Conservation (phyloP, 75 land plant species). For the Cupressus sempervirens region DNA sequence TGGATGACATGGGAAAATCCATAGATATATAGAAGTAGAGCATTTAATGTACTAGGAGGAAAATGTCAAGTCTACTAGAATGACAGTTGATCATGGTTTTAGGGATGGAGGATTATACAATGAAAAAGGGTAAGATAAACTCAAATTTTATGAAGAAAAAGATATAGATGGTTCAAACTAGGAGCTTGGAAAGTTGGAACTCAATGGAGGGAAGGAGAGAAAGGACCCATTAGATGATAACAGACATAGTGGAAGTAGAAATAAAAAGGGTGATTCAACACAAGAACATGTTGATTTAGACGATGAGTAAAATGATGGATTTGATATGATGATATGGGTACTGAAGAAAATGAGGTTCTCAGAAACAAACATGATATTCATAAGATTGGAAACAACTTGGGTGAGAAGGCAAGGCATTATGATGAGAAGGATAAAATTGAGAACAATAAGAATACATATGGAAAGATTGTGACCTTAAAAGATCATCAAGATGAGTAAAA, state of each 20-base stretch:
- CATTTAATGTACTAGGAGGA: background rate
- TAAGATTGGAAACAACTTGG: background rate
- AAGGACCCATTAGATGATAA: background rate
- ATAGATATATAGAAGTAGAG: background rate
- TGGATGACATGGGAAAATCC: too few species aligned
- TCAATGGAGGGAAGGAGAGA: conserved; percentile 2
- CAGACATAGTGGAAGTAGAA: conserved; percentile 10
- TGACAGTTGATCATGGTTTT: background rate
- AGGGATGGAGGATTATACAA: conserved; percentile 50
- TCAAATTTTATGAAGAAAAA: conserved; percentile 53
- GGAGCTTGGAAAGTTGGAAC: background rate
- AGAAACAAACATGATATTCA: conserved; percentile 15
- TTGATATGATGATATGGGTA: conserved; percentile 29
- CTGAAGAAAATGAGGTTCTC: conserved; percentile 23
- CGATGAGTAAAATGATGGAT: conserved; percentile 76
- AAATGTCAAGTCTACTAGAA: background rate
- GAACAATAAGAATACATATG: background rate
- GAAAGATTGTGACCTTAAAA: background rate
- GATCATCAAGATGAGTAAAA: background rate
- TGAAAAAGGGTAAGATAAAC: conserved; percentile 69
- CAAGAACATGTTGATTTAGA: conserved; percentile 26
- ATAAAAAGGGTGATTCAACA: background rate
- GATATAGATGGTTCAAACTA: conserved; percentile 6
- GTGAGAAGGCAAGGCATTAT: background rate
- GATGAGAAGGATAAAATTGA: background rate